Evolutionary conservation across 768 basidiomycete genomes (phyloP), one percentile per base, ranked within the genome.

Genomic region (Mycena vitilis): DNA sequence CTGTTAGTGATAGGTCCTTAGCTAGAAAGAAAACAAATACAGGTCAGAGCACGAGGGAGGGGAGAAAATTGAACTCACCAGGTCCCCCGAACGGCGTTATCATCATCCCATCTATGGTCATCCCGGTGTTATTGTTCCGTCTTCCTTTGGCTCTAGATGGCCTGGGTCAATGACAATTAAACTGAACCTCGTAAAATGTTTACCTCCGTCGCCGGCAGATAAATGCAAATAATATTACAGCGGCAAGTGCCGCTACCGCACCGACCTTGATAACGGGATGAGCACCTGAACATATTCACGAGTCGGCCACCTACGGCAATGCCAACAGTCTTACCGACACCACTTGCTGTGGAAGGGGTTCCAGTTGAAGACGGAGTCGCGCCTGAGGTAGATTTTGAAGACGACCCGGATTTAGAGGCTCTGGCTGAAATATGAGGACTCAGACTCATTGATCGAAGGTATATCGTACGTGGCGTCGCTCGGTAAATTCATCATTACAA

Each of bases 401-500:
- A 40, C 15, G 30, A 30, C 30, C 30, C 30, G 30, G 30, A 30
- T 30, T 30, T 30, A 30, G 30, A 30, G 38, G 34, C 7, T 40
- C 68, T 69, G 47, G 1, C 34, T 34, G n/a, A 54, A 58, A 11
- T 34, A 15, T 60, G 34, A 61, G 18, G 51, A 37, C 38, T 20
- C 6, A 34, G 23, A 45, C 15, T 23, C 13, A 52, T 16, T 10
- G 4, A 20, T 10, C 3, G 37, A 53, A 18, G 9, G 8, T 38
- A 47, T 38, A 34, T 20, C 64, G 8, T 56, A 72, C 71, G 30
- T 30, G 4, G 45, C 11, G 10, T 13, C 25, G 20, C 42, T n/a
- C 6, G 70, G 70, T n/a, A 72, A 25, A 37, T 63, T 63, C 71
- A 72, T 72, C 63, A 63, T 63, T 7, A 69, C 57, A 53, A 61